A percentile compares a stretch with the other conserved stretches of the same genome.
Evolutionary conservation across 2,329 filamentous ascomycete genomes (phyloP).

Genomic region (Fusarium sp.): DNA sequence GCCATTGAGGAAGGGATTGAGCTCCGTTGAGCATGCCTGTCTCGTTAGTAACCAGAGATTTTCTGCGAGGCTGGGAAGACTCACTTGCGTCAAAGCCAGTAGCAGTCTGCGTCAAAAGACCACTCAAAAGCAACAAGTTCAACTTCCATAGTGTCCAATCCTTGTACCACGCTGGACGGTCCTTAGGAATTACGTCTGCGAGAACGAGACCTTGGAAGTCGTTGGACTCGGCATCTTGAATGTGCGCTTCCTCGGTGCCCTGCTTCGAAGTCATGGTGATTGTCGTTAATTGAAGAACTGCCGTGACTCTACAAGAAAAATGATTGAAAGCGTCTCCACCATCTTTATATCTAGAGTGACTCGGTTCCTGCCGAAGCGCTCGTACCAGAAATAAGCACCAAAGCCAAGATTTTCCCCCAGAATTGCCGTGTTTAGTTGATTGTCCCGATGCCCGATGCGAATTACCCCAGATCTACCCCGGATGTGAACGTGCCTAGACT

Average conservation of each 20-base stretch:
- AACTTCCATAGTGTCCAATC: conserved; percentile 45
- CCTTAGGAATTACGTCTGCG: conserved; percentile 38
- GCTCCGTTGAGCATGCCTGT: conserved; percentile 50
- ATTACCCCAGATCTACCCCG: conserved; percentile 40
- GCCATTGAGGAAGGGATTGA: conserved; percentile 49
- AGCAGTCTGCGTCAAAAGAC: conserved; percentile 48
- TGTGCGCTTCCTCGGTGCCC: conserved; percentile 17
- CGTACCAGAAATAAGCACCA: conserved; percentile 1
- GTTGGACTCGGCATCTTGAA: conserved; percentile 23
- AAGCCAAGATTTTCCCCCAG: neutral
- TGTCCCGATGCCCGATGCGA: conserved; percentile 29
- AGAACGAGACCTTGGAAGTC: conserved; percentile 44
- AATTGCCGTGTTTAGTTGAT: neutral
- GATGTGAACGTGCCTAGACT: neutral
- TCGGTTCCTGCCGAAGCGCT: conserved; percentile 23
- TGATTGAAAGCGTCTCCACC: neutral
- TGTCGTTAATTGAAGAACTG: neutral
- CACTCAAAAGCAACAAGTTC: conserved; percentile 48
- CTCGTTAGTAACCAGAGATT: conserved; percentile 30
- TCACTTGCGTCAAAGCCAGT: conserved; percentile 50
- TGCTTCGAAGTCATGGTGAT: conserved; percentile 16
- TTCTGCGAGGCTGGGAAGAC: neutral
- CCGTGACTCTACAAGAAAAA: neutral
- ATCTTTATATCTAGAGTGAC: conserved; percentile 18
- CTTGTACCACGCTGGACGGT: conserved; percentile 40